These are phyloP conservation scores for Pyricularia pennisetigena DNA, from an alignment of 2,329 filamentous ascomycete species.

Conservation along the genomic window DNA sequence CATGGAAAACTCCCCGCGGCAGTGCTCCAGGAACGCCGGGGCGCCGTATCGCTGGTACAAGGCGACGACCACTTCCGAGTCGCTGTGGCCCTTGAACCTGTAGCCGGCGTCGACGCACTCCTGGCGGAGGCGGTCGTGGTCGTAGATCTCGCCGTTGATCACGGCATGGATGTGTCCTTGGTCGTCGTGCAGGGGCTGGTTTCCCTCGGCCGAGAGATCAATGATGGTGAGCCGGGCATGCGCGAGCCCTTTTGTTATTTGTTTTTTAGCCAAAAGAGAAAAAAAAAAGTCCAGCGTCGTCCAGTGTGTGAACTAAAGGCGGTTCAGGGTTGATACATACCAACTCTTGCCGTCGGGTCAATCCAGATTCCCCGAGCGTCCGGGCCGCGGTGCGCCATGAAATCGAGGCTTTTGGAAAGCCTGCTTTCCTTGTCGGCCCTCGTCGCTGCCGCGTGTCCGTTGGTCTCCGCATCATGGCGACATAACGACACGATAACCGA, in stretches of 20 bases:
- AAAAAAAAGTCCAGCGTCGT: too few species aligned
- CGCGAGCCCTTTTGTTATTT: conserved; percentile 21
- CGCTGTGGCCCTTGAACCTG: conserved; percentile 32
- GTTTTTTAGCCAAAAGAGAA: too few species aligned
- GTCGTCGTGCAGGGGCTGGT: conserved; percentile 33
- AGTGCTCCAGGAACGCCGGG: conserved; percentile 23
- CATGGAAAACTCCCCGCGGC: conserved; percentile 45
- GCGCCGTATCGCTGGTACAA: conserved; percentile 38
- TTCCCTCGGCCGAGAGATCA: conserved; percentile 34
- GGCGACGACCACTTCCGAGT: conserved; percentile 42
- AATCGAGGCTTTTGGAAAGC: not conserved
- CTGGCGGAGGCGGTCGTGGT: conserved; percentile 32
- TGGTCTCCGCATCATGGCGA: not conserved
- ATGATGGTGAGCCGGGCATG: conserved; percentile 44
- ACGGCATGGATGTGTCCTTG: conserved; percentile 39
- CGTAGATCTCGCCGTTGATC: conserved; percentile 50
- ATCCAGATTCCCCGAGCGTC: conserved; percentile 20
- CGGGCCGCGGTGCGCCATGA: conserved; percentile 19
- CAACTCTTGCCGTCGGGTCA: conserved; percentile 11
- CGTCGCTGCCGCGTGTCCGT: not conserved
- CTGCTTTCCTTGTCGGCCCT: not conserved
- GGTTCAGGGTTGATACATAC: not conserved
- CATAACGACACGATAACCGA: not conserved
- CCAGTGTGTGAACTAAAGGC: not conserved
- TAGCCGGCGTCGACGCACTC: conserved; percentile 26